Conservation (phyloP, 768 basidiomycete genomes). For the Macrolepiota albuminosa region DNA sequence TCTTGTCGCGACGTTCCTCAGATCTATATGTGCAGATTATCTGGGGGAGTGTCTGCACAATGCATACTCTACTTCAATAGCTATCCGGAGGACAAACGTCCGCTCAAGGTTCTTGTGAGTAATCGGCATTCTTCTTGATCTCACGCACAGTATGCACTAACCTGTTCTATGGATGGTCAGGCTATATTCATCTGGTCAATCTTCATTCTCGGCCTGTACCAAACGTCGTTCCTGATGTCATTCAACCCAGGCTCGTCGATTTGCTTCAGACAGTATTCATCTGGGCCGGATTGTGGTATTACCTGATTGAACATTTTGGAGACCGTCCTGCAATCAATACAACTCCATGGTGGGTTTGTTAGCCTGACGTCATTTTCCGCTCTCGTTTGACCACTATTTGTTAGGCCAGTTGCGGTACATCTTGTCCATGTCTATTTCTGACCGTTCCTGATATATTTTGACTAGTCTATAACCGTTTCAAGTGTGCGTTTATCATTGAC, state of each 20-base stretch:
- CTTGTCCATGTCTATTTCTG: neutral
- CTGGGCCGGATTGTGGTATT: conserved; percentile 9
- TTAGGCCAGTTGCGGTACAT: neutral
- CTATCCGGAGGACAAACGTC: conserved; percentile 6
- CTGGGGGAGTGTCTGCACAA: conserved; percentile 10
- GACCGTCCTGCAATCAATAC: neutral
- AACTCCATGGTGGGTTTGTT: conserved; percentile 3
- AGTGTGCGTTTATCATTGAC: neutral
- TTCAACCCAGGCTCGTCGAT: conserved; percentile 2
- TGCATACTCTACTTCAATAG: conserved; percentile 6
- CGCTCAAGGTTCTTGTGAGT: conserved; percentile 9
- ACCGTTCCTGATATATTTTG: neutral
- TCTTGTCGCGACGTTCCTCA: neutral
- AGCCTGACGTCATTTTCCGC: too few relatives aligned
- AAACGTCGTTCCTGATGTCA: neutral
- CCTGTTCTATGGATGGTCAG: neutral
- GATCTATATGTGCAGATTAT: conserved; percentile 1
- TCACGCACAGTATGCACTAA: neutral
- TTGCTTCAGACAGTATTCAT: conserved; percentile 4
- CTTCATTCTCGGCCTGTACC: neutral
- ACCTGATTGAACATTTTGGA: conserved; percentile 3
- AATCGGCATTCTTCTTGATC: neutral
- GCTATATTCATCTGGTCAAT: conserved; percentile 3
- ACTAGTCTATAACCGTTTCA: neutral
- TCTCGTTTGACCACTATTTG: neutral